Percentiles rank a stretch among this genome's conserved stretches.
These are phyloP conservation scores for Acmispon strigosus DNA, from an alignment of 306 rosid genomes.

Conservation along the genomic window DNA sequence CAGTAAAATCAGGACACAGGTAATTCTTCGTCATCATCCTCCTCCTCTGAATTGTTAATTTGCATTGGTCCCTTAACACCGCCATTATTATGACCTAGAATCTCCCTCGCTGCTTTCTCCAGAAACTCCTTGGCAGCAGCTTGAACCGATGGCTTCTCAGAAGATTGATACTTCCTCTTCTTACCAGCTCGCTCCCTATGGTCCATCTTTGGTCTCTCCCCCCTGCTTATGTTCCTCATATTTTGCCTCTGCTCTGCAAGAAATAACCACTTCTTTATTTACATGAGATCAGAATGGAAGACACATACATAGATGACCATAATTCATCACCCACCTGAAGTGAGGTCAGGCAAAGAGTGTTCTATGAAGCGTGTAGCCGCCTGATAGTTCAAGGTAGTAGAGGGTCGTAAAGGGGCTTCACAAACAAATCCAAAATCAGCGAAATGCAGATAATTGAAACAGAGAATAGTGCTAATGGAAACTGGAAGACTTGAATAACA, in stretches of 20 bases:
- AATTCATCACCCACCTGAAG: conserved; percentile 48
- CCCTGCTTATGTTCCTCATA: conserved; percentile 68
- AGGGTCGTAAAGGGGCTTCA: conserved; percentile 83
- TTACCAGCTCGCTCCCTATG: conserved; percentile 45
- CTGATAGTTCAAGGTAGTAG: conserved; percentile 64
- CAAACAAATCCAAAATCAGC: conserved; percentile 34
- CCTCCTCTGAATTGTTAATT: conserved; percentile 36
- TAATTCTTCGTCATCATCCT: conserved; percentile 17
- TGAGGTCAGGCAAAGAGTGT: conserved; percentile 86
- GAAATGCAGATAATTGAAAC: background rate
- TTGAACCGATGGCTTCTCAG: conserved; percentile 64
- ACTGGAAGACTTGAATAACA: background rate
- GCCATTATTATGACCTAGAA: conserved; percentile 52
- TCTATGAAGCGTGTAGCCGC: conserved; percentile 93
- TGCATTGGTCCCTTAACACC: conserved; percentile 72
- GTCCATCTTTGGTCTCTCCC: conserved; percentile 42
- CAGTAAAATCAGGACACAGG: conserved; percentile 26
- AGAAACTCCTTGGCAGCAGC: conserved; percentile 78
- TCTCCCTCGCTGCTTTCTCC: conserved; percentile 80
- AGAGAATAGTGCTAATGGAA: background rate
- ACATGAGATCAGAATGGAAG: conserved; percentile 8
- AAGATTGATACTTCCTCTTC: conserved; percentile 75
- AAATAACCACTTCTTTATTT: conserved; percentile 8
- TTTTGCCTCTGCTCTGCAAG: conserved; percentile 58
- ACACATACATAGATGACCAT: background rate